These are phyloP conservation scores for Geotrichum ghanense DNA, from an alignment of 805 yeast genomes.

Conservation along the genomic window DNA sequence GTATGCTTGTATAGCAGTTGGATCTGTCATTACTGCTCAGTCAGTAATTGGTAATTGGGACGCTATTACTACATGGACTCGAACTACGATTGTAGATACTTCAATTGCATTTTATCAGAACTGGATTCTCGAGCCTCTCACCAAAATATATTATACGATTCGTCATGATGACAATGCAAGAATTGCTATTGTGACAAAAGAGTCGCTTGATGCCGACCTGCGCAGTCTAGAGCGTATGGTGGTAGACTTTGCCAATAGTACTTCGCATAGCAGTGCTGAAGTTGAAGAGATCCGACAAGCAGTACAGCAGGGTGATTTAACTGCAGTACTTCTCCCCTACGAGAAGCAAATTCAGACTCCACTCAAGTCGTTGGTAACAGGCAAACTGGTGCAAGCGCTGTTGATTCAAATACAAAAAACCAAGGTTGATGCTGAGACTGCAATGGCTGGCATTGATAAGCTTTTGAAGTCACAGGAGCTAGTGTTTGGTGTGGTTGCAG, in stretches of 20 bases:
- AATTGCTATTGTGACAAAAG: constrained; percentile 68
- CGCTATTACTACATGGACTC: constrained; percentile 44
- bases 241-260: constrained; percentile 47
- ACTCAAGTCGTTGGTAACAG: constrained; percentile 47
- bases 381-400: constrained; percentile 64
- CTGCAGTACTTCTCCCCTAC: constrained; percentile 68
- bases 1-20: constrained; percentile 27
- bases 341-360: constrained; percentile 69
- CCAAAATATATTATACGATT: constrained; percentile 64
- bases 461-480: constrained; percentile 82
- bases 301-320: constrained; percentile 65
- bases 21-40: constrained; percentile 13
- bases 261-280: constrained; percentile 3
- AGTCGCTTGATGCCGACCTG: constrained; percentile 67
- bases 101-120: constrained; percentile 55
- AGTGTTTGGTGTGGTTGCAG: constrained; percentile 86
- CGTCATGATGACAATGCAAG: constrained; percentile 68
- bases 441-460: constrained; percentile 83
- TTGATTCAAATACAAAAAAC: constrained; percentile 92
- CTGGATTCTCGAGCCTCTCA: constrained; percentile 74
- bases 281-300: constrained; percentile 30
- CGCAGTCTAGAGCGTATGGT: constrained; percentile 83
- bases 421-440: constrained; percentile 88
- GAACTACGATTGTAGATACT: constrained; percentile 52
- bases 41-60: constrained; percentile 38